Evolutionary conservation across 2,329 filamentous ascomycete species (phyloP).

Genomic region (Alternaria triticimaculans): DNA sequence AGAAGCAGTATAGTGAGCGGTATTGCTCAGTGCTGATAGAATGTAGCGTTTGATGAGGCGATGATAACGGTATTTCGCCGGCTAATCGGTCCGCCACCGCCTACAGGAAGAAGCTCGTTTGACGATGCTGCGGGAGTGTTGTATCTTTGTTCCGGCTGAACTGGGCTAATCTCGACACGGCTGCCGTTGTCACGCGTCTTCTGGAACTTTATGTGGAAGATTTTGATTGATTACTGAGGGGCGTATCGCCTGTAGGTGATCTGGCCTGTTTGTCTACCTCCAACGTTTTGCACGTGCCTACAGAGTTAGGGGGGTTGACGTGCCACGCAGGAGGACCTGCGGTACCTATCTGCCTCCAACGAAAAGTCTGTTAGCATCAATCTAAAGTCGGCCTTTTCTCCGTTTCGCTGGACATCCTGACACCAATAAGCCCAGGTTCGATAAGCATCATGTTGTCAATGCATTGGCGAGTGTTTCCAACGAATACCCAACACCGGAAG

Average conservation of each 20-base stretch:
- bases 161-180: conserved; percentile 9
- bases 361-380: not conserved
- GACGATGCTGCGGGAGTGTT: conserved; percentile 9
- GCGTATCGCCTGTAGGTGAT: not conserved
- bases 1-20: conserved; percentile 36
- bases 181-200: not conserved
- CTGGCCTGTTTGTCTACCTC: not conserved
- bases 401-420: not conserved
- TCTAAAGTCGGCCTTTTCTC: not conserved
- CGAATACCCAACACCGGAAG: not conserved
- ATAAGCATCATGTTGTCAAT: not conserved
- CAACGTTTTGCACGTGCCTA: not conserved
- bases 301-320: not conserved
- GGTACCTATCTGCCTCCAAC: not conserved
- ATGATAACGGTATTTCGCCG: conserved; percentile 24
- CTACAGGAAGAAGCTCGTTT: conserved; percentile 12
- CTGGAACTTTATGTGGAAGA: not conserved
- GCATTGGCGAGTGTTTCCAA: not conserved
- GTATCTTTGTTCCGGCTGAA: conserved; percentile 23
- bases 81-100: conserved; percentile 37
- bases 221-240: conserved; percentile 8
- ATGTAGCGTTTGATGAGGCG: conserved; percentile 21
- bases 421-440: not conserved
- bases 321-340: conserved; percentile 11
- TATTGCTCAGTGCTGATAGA: conserved; percentile 31